A percentile compares a stretch with the other conserved stretches of the same genome.
Conservation (phyloP, 768 basidiomycete genomes). For the Stropharia rugosoannulata region DNA sequence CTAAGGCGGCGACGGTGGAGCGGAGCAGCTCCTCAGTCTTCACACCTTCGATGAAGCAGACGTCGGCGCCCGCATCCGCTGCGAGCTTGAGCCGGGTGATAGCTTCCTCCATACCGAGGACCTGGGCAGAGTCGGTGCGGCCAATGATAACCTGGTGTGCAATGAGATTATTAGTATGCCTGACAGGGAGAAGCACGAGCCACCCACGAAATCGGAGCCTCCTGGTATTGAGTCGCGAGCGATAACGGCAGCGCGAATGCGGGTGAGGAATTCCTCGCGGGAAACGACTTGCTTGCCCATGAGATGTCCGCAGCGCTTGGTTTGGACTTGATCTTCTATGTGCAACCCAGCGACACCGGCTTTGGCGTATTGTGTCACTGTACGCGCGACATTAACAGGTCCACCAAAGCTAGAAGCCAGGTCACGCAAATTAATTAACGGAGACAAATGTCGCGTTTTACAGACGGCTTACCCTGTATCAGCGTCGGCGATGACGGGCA, state of each 20-base stretch:
- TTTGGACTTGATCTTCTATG: slow-evolving; percentile 82
- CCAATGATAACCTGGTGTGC: slow-evolving; percentile 60
- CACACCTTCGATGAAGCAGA: slow-evolving; percentile 81
- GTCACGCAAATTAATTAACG: background rate
- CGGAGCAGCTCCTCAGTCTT: slow-evolving; percentile 64
- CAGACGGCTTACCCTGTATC: slow-evolving; percentile 61
- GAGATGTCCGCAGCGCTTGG: slow-evolving; percentile 76
- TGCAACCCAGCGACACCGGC: slow-evolving; percentile 76
- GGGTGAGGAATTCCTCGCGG: slow-evolving; percentile 69
- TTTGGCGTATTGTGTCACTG: slow-evolving; percentile 64
- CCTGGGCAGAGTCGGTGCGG: slow-evolving; percentile 77
- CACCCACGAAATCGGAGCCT: slow-evolving; percentile 64
- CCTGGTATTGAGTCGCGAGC: slow-evolving; percentile 80
- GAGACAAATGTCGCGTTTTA: background rate
- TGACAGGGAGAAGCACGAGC: background rate
- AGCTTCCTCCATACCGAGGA: slow-evolving; percentile 79
- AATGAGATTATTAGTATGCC: background rate
- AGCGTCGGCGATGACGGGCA: slow-evolving; percentile 76
- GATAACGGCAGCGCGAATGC: slow-evolving; percentile 74
- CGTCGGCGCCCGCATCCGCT: slow-evolving; percentile 72
- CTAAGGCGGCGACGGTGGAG: slow-evolving; percentile 62
- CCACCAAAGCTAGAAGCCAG: slow-evolving; percentile 52
- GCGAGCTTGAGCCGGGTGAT: slow-evolving; percentile 64
- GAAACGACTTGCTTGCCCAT: slow-evolving; percentile 81
- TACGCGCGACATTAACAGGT: slow-evolving; percentile 71